Evolutionary conservation across 805 yeast species (phyloP).

Genomic region (Starmerella ratchasimensis): DNA sequence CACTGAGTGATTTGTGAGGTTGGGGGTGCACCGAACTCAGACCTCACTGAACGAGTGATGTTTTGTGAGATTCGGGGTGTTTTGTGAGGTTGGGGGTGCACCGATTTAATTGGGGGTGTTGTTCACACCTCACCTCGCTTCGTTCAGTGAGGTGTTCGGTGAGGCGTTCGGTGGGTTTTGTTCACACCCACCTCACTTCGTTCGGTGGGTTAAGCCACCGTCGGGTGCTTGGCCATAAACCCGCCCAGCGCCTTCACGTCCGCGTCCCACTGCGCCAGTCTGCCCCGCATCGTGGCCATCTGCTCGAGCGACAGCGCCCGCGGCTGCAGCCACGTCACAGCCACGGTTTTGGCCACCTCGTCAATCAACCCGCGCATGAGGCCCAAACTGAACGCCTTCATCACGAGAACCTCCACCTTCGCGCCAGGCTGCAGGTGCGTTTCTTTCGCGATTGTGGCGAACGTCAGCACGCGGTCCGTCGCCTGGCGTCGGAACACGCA

Average conservation of each 20-base stretch:
- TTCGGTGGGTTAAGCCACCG: too few species aligned
- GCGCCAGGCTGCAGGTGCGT: constrained; percentile 46
- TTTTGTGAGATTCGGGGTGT: too few species aligned
- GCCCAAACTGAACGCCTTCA: constrained; percentile 78
- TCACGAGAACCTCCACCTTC: constrained; percentile 79
- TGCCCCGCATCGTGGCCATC: constrained; percentile 58
- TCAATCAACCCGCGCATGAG: constrained; percentile 82
- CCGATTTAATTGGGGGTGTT: too few species aligned
- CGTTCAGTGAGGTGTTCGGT: too few species aligned
- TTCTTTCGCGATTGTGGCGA: constrained; percentile 58
- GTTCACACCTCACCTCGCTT: too few species aligned
- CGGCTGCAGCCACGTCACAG: constrained; percentile 92
- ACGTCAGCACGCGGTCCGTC: constrained; percentile 57
- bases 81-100: too few species aligned
- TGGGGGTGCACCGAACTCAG: too few species aligned
- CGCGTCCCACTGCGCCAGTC: constrained; percentile 63
- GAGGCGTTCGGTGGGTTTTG: too few species aligned
- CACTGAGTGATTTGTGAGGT: too few species aligned
- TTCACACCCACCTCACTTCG: too few species aligned
- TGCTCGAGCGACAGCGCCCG: constrained; percentile 75
- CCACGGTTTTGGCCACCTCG: constrained; percentile 65
- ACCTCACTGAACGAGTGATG: too few species aligned
- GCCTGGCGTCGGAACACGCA: constrained; percentile 58
- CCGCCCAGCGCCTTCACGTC: constrained; percentile 54
- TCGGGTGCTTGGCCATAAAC: not conserved